Conservation (phyloP, 116 monocot species). For the Papilionanthe hybrid region DNA sequence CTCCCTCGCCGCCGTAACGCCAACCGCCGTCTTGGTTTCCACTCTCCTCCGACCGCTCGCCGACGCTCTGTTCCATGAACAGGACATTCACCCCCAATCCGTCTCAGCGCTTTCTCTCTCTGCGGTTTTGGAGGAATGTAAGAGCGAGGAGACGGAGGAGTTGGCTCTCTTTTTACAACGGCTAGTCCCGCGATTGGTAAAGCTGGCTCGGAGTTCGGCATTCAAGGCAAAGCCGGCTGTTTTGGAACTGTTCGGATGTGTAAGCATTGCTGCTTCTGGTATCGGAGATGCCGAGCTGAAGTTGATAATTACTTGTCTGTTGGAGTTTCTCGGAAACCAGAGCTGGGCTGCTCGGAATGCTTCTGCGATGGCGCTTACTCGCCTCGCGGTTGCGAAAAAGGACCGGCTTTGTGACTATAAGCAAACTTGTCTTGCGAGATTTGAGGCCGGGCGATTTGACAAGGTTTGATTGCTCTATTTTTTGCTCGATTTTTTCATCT, state of each 20-base stretch:
- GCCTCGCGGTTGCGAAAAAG: constrained; percentile 29
- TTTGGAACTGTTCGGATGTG: constrained; percentile 54
- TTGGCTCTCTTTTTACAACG: constrained; percentile 40
- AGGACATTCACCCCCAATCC: constrained; percentile 68
- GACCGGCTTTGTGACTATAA: constrained; percentile 63
- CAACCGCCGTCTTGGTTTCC: constrained; percentile 5
- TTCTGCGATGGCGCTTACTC: constrained; percentile 57
- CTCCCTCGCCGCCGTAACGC: constrained; percentile 40
- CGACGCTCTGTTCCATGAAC: constrained; percentile 83
- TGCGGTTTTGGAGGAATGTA: constrained; percentile 45
- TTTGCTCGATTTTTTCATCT: not conserved
- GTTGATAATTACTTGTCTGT: constrained; percentile 50
- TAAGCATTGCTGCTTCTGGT: constrained; percentile 41
- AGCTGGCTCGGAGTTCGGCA: constrained; percentile 54
- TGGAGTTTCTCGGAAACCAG: constrained; percentile 57
- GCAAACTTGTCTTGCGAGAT: constrained; percentile 54
- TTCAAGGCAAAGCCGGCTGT: constrained; percentile 86
- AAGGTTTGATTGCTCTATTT: constrained; percentile 35
- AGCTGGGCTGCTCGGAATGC: constrained; percentile 93
- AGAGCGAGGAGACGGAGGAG: constrained; percentile 1
- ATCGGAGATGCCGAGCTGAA: constrained; percentile 16
- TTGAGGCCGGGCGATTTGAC: constrained; percentile 70
- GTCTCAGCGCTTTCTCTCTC: constrained; percentile 65
- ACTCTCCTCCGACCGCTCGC: constrained; percentile 45
- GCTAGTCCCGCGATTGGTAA: constrained; percentile 60